phyloP scores from a whole-genome alignment of 78 protist genomes.

The Protostelium mycophagum region DNA sequence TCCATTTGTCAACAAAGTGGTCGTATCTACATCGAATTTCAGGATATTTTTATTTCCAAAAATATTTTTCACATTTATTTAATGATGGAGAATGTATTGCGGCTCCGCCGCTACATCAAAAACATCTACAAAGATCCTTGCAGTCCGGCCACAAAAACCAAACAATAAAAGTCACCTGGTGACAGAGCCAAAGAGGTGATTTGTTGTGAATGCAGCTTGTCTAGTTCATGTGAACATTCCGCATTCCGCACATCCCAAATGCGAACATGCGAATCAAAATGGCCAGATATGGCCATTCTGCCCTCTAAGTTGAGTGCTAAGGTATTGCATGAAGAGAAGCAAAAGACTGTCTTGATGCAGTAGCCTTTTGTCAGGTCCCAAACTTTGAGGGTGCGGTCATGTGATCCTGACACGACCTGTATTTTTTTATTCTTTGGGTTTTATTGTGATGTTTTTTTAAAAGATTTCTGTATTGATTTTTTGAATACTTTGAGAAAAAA shows the following conservation, averaged over 20 bases:
- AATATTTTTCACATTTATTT: no score
- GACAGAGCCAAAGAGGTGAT: constrained; percentile 59
- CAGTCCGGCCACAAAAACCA: no score
- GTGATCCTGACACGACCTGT: constrained; percentile 70
- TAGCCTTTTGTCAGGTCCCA: constrained; percentile 79
- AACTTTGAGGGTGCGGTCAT: constrained; percentile 78
- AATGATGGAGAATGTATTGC: no score
- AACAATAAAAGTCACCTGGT: constrained; percentile 53
- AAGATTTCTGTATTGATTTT: background rate
- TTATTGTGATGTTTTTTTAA: no score
- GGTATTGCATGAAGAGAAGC: constrained; percentile 68
- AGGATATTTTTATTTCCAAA: background rate
- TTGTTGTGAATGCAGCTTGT: constrained; percentile 55
- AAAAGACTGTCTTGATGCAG: constrained; percentile 60
- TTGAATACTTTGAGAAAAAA: background rate
- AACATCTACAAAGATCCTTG: no score
- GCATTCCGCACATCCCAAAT: constrained; percentile 68
- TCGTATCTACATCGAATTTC: constrained; percentile 1
- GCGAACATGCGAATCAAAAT: constrained; percentile 53
- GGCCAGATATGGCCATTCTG: constrained; percentile 41
- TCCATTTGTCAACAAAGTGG: constrained; percentile 46
- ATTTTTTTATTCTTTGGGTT: background rate
- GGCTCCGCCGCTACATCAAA: no score
- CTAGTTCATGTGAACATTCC: constrained; percentile 38
- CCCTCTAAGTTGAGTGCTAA: constrained; percentile 24